phyloP scores from a whole-genome alignment of 1,284 basidiomycete genomes.

The Cryptococcus hybrid region DNA sequence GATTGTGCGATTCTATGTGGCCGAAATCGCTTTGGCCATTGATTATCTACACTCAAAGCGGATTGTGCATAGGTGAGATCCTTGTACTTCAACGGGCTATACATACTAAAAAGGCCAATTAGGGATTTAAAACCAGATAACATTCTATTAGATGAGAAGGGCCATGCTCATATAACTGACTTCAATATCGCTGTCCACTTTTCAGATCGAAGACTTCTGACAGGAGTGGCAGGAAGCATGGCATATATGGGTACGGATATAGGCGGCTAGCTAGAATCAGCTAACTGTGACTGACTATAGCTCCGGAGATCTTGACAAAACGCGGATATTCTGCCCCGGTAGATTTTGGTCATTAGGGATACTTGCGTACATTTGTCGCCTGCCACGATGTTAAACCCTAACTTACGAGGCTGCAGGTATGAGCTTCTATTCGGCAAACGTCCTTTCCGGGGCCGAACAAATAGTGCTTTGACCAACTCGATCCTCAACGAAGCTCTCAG shows the following conservation, averaged over 20 bases:
- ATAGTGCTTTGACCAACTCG: conserved; percentile 81
- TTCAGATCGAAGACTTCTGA: conserved; percentile 73
- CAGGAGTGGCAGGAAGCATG: conserved; percentile 93
- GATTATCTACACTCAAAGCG: conserved; percentile 86
- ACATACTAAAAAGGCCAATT: conserved; percentile 1
- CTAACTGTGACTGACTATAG: conserved; percentile 41
- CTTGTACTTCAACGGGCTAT: not conserved
- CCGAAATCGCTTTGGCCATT: conserved; percentile 80
- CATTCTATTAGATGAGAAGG: conserved; percentile 84
- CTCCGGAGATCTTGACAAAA: conserved; percentile 79
- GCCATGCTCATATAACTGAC: conserved; percentile 95
- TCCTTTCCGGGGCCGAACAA: conserved; percentile 89
- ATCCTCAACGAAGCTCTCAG: conserved; percentile 60
- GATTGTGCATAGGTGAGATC: conserved; percentile 87
- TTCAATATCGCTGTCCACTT: conserved; percentile 99
- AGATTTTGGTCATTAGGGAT: conserved; percentile 97
- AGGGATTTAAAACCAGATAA: conserved; percentile 98
- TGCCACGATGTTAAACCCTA: not conserved
- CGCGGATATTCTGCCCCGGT: conserved; percentile 78
- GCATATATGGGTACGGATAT: conserved; percentile 77
- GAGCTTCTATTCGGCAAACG: conserved; percentile 88
- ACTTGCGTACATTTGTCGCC: conserved; percentile 56
- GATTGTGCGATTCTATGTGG: conserved; percentile 82
- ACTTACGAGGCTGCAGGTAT: conserved; percentile 52
- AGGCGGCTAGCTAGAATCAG: not conserved